Conservation (phyloP, 148 eudicot species). For the Simmondsia chinensis region DNA sequence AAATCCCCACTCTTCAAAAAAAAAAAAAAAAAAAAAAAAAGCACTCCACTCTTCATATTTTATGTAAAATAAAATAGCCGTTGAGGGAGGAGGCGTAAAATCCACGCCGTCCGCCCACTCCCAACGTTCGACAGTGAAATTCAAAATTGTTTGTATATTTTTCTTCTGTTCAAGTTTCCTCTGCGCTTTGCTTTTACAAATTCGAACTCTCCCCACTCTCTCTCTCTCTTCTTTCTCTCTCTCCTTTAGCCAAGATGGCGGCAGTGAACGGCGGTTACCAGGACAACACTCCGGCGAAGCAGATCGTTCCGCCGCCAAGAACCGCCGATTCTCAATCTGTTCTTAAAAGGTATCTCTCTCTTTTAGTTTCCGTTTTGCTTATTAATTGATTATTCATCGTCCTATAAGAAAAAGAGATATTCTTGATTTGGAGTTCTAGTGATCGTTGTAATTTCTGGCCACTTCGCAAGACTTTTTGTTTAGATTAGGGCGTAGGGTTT, state of each 20-base stretch:
- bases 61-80: constrained; percentile 36
- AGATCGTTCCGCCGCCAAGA: constrained; percentile 31
- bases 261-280: constrained; percentile 31
- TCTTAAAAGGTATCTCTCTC: constrained; percentile 51
- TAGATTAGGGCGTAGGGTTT: no score
- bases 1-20: no score
- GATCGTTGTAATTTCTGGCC: no score
- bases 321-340: constrained; percentile 78
- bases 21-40: background rate
- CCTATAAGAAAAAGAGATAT: no score
- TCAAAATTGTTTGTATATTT: background rate
- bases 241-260: constrained; percentile 19
- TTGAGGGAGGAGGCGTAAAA: constrained; percentile 23
- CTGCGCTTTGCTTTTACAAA: constrained; percentile 1
- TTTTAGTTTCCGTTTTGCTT: background rate
- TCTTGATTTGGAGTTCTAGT: no score
- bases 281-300: constrained; percentile 47
- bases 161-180: background rate
- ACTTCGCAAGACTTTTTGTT: no score
- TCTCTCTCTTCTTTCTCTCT: constrained; percentile 8
- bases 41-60: background rate
- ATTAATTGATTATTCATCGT: background rate
- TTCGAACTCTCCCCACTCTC: background rate
- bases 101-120: constrained; percentile 11
- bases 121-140: constrained; percentile 30